Evolutionary conservation across 306 rosid species (phyloP).

Genomic region (Inga oerstediana): DNA sequence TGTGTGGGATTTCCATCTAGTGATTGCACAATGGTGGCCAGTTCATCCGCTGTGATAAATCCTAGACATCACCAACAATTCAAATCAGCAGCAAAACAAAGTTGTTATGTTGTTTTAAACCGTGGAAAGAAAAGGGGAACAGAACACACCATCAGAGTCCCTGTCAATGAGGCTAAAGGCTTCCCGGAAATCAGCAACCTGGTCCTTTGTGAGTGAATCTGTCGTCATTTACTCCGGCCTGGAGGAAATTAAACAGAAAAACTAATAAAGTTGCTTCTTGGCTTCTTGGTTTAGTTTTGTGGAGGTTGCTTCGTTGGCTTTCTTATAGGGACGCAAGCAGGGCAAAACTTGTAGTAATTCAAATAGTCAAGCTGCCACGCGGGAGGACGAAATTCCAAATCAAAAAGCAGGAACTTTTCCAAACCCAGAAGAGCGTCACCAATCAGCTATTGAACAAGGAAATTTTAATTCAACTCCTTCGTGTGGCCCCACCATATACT

Average conservation of each 20-base stretch:
- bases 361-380: constrained; percentile 37
- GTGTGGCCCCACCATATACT: neutral
- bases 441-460: constrained; percentile 10
- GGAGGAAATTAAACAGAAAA: too few species aligned
- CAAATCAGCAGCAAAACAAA: constrained; percentile 1
- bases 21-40: constrained; percentile 68
- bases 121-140: neutral
- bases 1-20: constrained; percentile 76
- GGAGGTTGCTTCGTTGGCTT: neutral
- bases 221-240: constrained; percentile 41
- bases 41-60: constrained; percentile 77
- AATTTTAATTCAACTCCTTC: constrained; percentile 18
- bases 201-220: constrained; percentile 69
- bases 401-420: constrained; percentile 34
- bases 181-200: constrained; percentile 79
- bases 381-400: constrained; percentile 18
- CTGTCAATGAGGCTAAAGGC: constrained; percentile 87
- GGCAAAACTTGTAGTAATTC: neutral
- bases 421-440: constrained; percentile 8
- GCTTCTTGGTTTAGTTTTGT: constrained; percentile 2
- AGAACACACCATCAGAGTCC: constrained; percentile 52
- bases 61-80: constrained; percentile 47
- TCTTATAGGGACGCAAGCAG: constrained; percentile 22
- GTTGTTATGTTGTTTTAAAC: neutral
- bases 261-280: neutral